phyloP scores from a whole-genome alignment of 805 yeast species.

The Alloascoidea africana region DNA sequence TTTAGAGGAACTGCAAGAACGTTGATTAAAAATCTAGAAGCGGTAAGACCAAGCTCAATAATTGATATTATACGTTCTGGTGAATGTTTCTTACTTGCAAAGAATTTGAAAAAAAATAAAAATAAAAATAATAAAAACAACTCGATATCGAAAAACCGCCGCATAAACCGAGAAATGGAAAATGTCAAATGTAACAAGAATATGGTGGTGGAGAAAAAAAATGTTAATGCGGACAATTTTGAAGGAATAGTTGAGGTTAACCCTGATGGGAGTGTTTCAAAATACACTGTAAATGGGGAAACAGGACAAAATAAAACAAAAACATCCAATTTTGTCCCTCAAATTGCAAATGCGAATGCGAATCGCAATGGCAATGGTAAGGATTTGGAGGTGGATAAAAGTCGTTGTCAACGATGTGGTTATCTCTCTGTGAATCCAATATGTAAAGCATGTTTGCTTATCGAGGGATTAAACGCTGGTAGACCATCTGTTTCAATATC shows the following conservation, averaged over 20 bases:
- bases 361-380: constrained; percentile 12
- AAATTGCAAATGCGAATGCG: constrained; percentile 7
- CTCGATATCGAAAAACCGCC: no score
- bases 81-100: constrained; percentile 59
- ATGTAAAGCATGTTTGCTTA: constrained; percentile 84
- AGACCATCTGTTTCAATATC: constrained; percentile 28
- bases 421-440: constrained; percentile 76
- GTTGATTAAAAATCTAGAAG: constrained; percentile 76
- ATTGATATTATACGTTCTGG: constrained; percentile 92
- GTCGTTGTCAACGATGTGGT: constrained; percentile 81
- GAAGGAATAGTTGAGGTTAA: constrained; percentile 35
- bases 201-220: constrained; percentile 4
- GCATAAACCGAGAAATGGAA: no score
- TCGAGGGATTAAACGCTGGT: constrained; percentile 70
- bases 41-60: constrained; percentile 83
- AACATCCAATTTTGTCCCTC: constrained; percentile 7
- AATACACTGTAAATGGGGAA: constrained; percentile 8
- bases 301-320: constrained; percentile 4
- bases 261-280: constrained; percentile 42
- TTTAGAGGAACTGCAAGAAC: constrained; percentile 96
- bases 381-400: no score
- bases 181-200: constrained; percentile 12
- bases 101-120: constrained; percentile 27
- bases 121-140: constrained; percentile 20
- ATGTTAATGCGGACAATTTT: constrained; percentile 6